Evolutionary conservation across 2,329 filamentous ascomycete genomes (phyloP).

Genomic region (Colletotrichum salicis): DNA sequence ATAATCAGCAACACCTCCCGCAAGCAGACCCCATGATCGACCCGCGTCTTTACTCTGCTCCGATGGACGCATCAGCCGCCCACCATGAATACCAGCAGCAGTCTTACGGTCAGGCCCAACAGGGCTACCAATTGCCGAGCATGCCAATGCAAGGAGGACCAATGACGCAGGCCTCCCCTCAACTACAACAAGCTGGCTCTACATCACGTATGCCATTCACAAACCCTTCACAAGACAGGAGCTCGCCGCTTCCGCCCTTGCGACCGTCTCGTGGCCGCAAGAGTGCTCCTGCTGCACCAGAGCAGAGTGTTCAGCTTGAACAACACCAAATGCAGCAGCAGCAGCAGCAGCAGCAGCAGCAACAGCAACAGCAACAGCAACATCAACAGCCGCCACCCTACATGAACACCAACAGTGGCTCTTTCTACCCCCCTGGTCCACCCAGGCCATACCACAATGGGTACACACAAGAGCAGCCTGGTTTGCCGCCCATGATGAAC

Average conservation of each 20-base stretch:
- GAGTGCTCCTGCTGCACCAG: constrained; percentile 18
- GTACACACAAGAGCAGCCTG: constrained; percentile 29
- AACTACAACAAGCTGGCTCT: constrained; percentile 23
- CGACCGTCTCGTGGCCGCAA: constrained; percentile 32
- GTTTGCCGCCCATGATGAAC: constrained; percentile 28
- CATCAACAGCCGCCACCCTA: constrained; percentile 24
- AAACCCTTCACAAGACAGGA: constrained; percentile 33
- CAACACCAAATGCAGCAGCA: constrained; percentile 27
- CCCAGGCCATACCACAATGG: constrained; percentile 33
- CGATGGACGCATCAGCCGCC: constrained; percentile 26
- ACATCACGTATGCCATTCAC: constrained; percentile 36
- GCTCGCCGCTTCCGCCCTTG: constrained; percentile 35
- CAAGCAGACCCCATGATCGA: constrained; percentile 30
- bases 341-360: constrained; percentile 12
- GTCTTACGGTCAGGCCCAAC: constrained; percentile 26
- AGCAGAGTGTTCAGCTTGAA: constrained; percentile 19
- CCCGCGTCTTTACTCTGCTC: constrained; percentile 32
- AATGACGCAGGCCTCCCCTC: constrained; percentile 20
- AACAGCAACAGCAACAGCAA: constrained; percentile 29
- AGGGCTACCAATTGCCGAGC: constrained; percentile 24
- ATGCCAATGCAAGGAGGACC: constrained; percentile 27
- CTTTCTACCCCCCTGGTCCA: constrained; percentile 32
- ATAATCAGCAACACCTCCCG: constrained; percentile 26
- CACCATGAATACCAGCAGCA: constrained; percentile 31
- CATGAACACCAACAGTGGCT: constrained; percentile 32